These are phyloP conservation scores for Candida chilensis DNA, from an alignment of 805 yeast species.

Conservation along the genomic window DNA sequence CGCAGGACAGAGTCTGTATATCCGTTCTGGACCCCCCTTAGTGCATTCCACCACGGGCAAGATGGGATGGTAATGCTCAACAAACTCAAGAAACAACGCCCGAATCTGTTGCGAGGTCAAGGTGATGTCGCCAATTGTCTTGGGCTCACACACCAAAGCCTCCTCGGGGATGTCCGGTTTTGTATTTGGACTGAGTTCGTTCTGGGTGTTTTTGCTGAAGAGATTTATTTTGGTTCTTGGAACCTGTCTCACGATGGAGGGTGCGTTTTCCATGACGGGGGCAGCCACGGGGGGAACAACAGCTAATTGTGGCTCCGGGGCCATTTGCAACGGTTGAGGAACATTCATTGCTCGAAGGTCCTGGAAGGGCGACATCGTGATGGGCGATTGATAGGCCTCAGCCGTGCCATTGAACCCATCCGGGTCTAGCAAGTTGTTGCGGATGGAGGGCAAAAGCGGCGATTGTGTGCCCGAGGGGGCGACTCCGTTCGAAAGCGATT, in stretches of 20 bases:
- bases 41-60: conserved; percentile 80
- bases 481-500: conserved; percentile 25
- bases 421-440: too few species aligned
- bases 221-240: too few species aligned
- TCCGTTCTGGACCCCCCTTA: conserved; percentile 75
- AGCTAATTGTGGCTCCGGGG: conserved; percentile 7
- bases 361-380: too few species aligned
- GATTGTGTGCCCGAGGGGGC: too few species aligned
- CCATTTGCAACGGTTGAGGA: too few species aligned
- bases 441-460: too few species aligned
- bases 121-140: conserved; percentile 60
- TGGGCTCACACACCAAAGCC: conserved; percentile 49
- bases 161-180: conserved; percentile 16
- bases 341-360: too few species aligned
- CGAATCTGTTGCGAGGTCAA: conserved; percentile 53
- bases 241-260: conserved; percentile 3
- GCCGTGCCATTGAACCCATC: too few species aligned
- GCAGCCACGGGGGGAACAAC: conserved; percentile 4
- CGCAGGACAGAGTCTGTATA: conserved; percentile 76
- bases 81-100: conserved; percentile 60
- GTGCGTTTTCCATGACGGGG: conserved; percentile 3
- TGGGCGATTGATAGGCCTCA: too few species aligned
- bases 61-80: conserved; percentile 71
- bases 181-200: neutral
- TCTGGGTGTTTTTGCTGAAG: too few species aligned